Conservation (phyloP, 768 basidiomycete genomes). For the Collybiopsis luxurians region DNA sequence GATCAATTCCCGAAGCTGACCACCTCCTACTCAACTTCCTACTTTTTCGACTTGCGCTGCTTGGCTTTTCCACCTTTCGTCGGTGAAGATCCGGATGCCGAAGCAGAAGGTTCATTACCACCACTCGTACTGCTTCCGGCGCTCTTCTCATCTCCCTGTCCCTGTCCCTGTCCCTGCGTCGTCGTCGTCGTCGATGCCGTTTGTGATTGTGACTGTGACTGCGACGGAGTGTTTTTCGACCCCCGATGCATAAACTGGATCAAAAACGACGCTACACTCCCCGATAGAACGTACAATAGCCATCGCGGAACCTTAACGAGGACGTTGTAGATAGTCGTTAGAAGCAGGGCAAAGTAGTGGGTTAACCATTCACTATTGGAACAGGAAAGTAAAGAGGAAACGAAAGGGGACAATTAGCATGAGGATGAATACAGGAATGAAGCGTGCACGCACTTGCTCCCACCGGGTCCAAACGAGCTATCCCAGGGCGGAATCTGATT, state of each 20-base stretch:
- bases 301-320: slow-evolving; percentile 63
- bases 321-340: slow-evolving; percentile 52
- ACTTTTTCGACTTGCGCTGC: slow-evolving; percentile 33
- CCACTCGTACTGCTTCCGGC: neutral
- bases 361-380: slow-evolving; percentile 61
- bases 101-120: neutral
- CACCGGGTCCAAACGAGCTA: slow-evolving; percentile 70
- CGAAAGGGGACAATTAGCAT: neutral
- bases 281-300: slow-evolving; percentile 65
- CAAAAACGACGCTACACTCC: slow-evolving; percentile 61
- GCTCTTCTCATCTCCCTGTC: no score
- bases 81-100: neutral
- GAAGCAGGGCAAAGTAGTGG: slow-evolving; percentile 49
- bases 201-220: neutral
- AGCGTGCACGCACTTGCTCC: slow-evolving; percentile 49
- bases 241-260: slow-evolving; percentile 60
- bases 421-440: neutral
- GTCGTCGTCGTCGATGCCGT: neutral
- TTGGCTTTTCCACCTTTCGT: slow-evolving; percentile 23
- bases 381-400: neutral
- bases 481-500: slow-evolving; percentile 65
- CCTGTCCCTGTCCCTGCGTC: neutral
- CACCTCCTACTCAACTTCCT: no score
- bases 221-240: slow-evolving; percentile 7
- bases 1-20: no score